Percentiles rank a stretch among this genome's conserved stretches.
phyloP scores from a whole-genome alignment of 164 flowering plant species.

The Echeveria elegans region DNA sequence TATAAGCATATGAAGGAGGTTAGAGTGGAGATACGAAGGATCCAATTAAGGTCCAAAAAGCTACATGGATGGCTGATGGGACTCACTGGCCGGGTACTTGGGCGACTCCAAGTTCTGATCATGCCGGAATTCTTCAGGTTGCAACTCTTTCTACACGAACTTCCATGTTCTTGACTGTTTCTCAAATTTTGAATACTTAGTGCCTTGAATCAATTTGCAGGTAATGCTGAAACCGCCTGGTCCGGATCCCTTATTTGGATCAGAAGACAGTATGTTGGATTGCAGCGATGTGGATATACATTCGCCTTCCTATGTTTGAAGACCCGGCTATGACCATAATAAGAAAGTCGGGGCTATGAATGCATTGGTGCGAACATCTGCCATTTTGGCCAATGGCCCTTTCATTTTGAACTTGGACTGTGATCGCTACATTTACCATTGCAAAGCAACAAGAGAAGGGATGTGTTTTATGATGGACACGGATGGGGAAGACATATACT shows the following conservation, averaged over 20 bases:
- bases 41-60: slow-evolving; percentile 43
- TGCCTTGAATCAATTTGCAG: background rate
- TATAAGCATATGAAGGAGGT: slow-evolving; percentile 48
- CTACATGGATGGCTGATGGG: slow-evolving; percentile 92
- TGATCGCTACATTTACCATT: slow-evolving; percentile 4
- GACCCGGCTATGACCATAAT: slow-evolving; percentile 6
- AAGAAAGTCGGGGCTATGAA: slow-evolving; percentile 7
- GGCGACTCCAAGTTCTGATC: slow-evolving; percentile 42
- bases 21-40: slow-evolving; percentile 27
- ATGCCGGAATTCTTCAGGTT: slow-evolving; percentile 79
- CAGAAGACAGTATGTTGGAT: slow-evolving; percentile 6
- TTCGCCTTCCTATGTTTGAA: slow-evolving; percentile 9
- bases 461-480: slow-evolving; percentile 10
- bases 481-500: slow-evolving; percentile 5
- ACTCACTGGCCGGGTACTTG: slow-evolving; percentile 96
- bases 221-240: slow-evolving; percentile 8
- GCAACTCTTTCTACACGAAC: background rate
- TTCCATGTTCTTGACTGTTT: background rate
- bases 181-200: background rate
- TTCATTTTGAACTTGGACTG: slow-evolving; percentile 8
- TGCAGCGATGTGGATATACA: slow-evolving; percentile 8
- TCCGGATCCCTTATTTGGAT: background rate
- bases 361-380: slow-evolving; percentile 7
- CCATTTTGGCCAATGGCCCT: slow-evolving; percentile 2
- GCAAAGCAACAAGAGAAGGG: slow-evolving; percentile 7